Conservation (phyloP, 306 rosid genomes). For the Hylodesmum podocarpum region DNA sequence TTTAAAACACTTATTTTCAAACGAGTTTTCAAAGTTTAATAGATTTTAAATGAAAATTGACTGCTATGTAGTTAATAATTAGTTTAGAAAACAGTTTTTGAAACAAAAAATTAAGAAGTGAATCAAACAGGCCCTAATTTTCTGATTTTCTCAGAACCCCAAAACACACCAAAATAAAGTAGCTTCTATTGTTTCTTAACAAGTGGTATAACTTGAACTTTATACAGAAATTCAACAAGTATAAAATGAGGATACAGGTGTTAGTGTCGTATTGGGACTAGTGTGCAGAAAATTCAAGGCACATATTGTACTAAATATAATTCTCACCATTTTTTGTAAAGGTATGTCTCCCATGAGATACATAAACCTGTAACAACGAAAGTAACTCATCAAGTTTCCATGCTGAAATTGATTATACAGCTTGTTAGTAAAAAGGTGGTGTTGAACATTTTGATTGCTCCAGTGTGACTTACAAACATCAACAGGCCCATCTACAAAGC, state of each 20-base stretch:
- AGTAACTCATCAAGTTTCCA: neutral
- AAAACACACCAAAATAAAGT: constrained; percentile 1
- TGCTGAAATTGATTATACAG: neutral
- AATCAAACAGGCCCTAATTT: too few species aligned
- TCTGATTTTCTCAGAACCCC: constrained; percentile 3
- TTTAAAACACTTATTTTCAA: too few species aligned
- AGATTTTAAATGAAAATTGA: too few species aligned
- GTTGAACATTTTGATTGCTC: constrained; percentile 4
- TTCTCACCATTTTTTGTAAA: constrained; percentile 71
- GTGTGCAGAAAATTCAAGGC: constrained; percentile 10
- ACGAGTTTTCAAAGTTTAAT: too few species aligned
- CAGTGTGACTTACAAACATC: constrained; percentile 67
- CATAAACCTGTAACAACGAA: constrained; percentile 64
- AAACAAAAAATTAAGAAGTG: too few species aligned
- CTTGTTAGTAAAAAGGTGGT: neutral
- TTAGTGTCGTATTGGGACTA: neutral
- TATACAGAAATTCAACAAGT: neutral
- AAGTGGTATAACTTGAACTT: neutral
- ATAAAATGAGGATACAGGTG: neutral
- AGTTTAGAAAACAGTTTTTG: too few species aligned
- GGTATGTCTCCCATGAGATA: constrained; percentile 71
- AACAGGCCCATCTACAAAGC: constrained; percentile 73
- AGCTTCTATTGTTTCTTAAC: neutral
- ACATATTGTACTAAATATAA: constrained; percentile 8
- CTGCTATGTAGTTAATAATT: too few species aligned